These are phyloP conservation scores for Psilocybe sp. DNA, from an alignment of 768 basidiomycete species.

Conservation along the genomic window DNA sequence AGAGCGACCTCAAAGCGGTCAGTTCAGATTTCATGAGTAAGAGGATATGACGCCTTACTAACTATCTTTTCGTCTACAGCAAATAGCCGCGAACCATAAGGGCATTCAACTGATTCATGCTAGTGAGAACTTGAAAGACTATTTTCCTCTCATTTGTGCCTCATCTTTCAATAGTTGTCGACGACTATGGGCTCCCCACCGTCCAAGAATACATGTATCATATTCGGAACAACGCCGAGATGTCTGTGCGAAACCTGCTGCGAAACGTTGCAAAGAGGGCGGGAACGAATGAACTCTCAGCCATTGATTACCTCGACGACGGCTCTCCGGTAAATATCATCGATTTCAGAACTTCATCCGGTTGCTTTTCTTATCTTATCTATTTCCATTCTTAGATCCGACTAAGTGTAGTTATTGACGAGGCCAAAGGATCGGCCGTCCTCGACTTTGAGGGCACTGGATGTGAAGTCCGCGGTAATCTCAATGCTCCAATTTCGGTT, in stretches of 20 bases:
- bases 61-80: slow-evolving; percentile 39
- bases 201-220: slow-evolving; percentile 95
- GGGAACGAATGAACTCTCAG: slow-evolving; percentile 61
- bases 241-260: slow-evolving; percentile 80
- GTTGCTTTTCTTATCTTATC: neutral
- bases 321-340: slow-evolving; percentile 65
- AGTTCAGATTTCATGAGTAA: slow-evolving; percentile 21
- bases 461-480: slow-evolving; percentile 78
- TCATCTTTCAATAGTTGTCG: slow-evolving; percentile 53
- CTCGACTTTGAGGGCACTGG: slow-evolving; percentile 87
- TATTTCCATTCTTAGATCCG: slow-evolving; percentile 47
- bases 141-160: slow-evolving; percentile 4
- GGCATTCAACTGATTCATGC: slow-evolving; percentile 83
- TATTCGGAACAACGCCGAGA: slow-evolving; percentile 87
- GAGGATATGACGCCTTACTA: neutral
- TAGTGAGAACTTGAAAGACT: slow-evolving; percentile 35
- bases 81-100: slow-evolving; percentile 94
- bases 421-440: slow-evolving; percentile 68
- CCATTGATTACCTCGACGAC: slow-evolving; percentile 85
- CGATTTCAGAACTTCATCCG: too few species aligned
- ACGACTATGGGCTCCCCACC: slow-evolving; percentile 80
- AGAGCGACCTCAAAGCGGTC: slow-evolving; percentile 89
- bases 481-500: slow-evolving; percentile 84
- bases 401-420: slow-evolving; percentile 75
- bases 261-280: slow-evolving; percentile 68